A percentile compares a stretch with the other conserved stretches of the same genome.
These are phyloP conservation scores for Saccharomycopsis capsularis DNA, from an alignment of 805 yeast genomes.

Conservation along the genomic window DNA sequence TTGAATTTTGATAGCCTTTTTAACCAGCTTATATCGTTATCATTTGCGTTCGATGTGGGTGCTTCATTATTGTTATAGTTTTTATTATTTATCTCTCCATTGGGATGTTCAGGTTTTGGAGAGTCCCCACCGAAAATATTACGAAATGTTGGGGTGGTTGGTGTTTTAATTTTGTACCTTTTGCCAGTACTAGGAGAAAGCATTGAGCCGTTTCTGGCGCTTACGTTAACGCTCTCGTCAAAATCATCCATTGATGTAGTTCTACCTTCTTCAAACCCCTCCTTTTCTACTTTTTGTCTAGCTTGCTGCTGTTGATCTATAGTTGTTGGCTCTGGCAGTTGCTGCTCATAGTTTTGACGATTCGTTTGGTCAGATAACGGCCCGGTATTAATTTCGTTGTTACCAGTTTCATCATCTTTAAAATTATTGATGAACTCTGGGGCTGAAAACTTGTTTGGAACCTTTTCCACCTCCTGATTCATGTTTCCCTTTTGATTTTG, in stretches of 20 bases:
- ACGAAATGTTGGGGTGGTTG: background rate
- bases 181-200: background rate
- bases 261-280: background rate
- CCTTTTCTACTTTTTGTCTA: too few relatives aligned
- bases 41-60: background rate
- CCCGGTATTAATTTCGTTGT: background rate
- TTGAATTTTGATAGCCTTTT: slow-evolving; percentile 18
- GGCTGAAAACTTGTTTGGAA: background rate
- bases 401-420: background rate
- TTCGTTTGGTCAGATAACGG: background rate
- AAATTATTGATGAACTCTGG: background rate
- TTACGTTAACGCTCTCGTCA: background rate
- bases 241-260: too few relatives aligned
- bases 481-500: too few relatives aligned
- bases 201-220: background rate
- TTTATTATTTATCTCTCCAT: background rate
- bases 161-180: background rate
- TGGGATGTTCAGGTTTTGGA: background rate
- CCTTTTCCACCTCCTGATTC: background rate
- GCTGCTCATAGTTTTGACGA: background rate
- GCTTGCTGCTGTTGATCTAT: background rate
- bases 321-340: too few relatives aligned
- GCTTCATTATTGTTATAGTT: background rate
- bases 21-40: slow-evolving; percentile 14
- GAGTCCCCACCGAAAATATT: background rate